Base-by-base conservation (phyloP, 2,329 filamentous ascomycete species). In the Alternaria sp. region DNA sequence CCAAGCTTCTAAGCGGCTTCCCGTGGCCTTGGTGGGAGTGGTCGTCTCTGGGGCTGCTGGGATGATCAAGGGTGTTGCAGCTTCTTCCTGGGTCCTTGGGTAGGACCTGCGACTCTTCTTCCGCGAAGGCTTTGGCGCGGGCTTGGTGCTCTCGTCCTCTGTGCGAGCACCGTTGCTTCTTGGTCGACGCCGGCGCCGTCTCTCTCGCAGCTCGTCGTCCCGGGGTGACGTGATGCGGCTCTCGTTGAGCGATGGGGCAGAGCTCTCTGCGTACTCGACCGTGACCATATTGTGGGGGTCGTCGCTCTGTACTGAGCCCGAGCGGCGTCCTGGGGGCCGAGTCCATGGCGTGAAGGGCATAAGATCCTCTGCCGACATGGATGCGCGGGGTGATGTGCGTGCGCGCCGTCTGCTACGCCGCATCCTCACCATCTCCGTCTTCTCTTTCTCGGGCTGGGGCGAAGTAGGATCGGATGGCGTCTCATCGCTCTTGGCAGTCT, bases 1-100 rank as follows among this genome's bases (percentile, higher is more conserved):
- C 88, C 88, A 90, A 52, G 87, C 86, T 75, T 90, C 86, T 25
- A 90, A 85, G 51, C 87, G 86, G 56, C 72, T 84, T 19, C 80
- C 81, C 59, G 83, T 83, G 13, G 84, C 80, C 49, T 83, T 83
- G 59, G 59, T 67, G 19, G 81, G 74, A 5, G 49, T 52, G 49
- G 81, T 78, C 21, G 81, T 81, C 52, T 77, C 61, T 32, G 66
- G 57, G 25, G 62, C 45, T 25, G 66, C 62, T 30, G 69, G 62
- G 19, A 74, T 68, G 11, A 62, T 66, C 50, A 69, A 59, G 50
- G 52, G 68, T 54, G 61, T 52, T 23, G 68, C 57, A 23, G 68
- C 66, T 23, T 71, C 66, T 28, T 74, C 71, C 13, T 77, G 71
- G 30, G 66, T 59, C 45, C 69, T 65, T 4, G 74, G 74, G 36